phyloP scores from a whole-genome alignment of 2,329 filamentous ascomycete genomes.

The Pyrenochaeta sp. region DNA sequence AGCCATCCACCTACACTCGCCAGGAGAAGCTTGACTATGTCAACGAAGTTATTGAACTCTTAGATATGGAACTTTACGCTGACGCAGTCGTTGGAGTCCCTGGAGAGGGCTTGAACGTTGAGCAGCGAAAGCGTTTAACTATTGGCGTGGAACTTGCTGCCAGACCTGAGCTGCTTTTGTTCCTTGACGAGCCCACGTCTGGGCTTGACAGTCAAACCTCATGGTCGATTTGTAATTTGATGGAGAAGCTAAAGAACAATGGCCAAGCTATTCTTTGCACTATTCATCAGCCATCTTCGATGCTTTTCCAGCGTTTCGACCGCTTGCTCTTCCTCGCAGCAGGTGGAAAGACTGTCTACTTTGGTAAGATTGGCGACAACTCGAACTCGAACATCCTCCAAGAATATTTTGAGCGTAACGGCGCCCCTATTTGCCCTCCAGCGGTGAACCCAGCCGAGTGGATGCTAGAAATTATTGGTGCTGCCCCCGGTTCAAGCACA shows the following conservation, averaged over 20 bases:
- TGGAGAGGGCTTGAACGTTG: conserved; percentile 63
- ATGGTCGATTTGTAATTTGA: conserved; percentile 66
- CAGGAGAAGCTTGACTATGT: conserved; percentile 66
- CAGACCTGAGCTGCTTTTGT: conserved; percentile 72
- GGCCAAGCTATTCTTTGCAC: conserved; percentile 53
- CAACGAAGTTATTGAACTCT: conserved; percentile 63
- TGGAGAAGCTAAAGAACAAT: conserved; percentile 63
- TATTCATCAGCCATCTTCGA: conserved; percentile 51
- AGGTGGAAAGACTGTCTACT: conserved; percentile 52
- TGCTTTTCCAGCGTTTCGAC: conserved; percentile 53
- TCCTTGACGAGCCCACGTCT: conserved; percentile 76
- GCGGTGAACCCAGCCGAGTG: conserved; percentile 76
- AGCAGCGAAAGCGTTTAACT: conserved; percentile 68
- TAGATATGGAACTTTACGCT: conserved; percentile 66
- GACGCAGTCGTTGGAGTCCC: conserved; percentile 66
- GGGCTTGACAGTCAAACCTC: conserved; percentile 64
- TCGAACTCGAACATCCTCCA: conserved; percentile 43
- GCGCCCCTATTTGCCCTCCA: conserved; percentile 63
- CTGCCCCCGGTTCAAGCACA: conserved; percentile 21
- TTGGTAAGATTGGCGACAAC: conserved; percentile 51
- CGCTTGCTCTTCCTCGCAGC: conserved; percentile 48
- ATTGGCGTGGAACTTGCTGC: conserved; percentile 61
- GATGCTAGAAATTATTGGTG: conserved; percentile 62
- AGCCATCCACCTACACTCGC: conserved; percentile 59
- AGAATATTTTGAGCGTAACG: conserved; percentile 67